A percentile compares a stretch with the other conserved stretches of the same genome.
These are phyloP conservation scores for Inga oerstediana DNA, from an alignment of 306 rosid genomes.

Conservation along the genomic window DNA sequence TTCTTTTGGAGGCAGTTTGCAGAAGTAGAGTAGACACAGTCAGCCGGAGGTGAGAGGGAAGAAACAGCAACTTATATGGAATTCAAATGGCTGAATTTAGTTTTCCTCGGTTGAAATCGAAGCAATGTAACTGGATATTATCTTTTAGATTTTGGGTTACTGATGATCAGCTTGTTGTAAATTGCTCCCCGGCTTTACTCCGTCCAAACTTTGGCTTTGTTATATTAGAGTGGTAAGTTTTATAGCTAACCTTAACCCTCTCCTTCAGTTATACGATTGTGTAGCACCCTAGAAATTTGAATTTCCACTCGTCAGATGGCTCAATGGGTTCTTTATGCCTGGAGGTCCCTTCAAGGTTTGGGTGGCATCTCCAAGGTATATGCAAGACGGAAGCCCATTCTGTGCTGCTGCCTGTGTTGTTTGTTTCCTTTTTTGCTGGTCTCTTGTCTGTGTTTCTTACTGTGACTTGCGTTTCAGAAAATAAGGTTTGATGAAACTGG, in stretches of 20 bases:
- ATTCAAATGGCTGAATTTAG: constrained; percentile 30
- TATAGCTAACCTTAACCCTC: background rate
- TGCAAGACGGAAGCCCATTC: background rate
- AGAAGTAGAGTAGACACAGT: background rate
- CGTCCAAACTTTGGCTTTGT: constrained; percentile 29
- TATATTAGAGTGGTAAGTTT: constrained; percentile 11
- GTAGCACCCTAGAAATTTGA: background rate
- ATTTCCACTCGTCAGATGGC: background rate
- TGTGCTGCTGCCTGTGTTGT: background rate
- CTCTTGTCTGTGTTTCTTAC: too few species aligned
- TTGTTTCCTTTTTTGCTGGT: background rate
- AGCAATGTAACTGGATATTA: constrained; percentile 20
- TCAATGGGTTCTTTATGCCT: background rate
- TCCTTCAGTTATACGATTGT: background rate
- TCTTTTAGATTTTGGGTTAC: constrained; percentile 17
- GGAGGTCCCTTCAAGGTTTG: background rate
- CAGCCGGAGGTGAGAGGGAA: constrained; percentile 10
- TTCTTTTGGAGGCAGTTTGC: background rate
- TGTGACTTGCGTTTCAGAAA: too few species aligned
- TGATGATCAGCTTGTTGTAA: background rate
- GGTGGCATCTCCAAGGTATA: background rate
- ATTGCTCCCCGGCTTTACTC: constrained; percentile 24
- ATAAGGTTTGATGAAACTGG: too few species aligned
- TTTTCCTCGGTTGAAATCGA: constrained; percentile 18
- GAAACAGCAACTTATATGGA: constrained; percentile 1